Evolutionary conservation across 1,284 basidiomycete genomes (phyloP).

Genomic region (Ceratobasidium papillatum): DNA sequence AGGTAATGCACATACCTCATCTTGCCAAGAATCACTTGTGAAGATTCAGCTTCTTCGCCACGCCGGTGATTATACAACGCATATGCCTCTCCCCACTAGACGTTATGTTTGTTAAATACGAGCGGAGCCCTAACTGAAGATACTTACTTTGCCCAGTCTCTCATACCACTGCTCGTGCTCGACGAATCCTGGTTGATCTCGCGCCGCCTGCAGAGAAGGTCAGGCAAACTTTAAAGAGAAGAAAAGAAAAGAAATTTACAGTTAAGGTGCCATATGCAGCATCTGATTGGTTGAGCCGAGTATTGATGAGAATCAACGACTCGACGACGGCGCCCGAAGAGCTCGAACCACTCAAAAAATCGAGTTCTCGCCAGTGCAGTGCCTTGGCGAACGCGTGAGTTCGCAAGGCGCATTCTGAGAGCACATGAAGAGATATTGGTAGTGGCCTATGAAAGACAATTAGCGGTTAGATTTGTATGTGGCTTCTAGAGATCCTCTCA

Average conservation of each 20-base stretch:
- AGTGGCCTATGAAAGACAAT: slow-evolving; percentile 50
- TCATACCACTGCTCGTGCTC: slow-evolving; percentile 99
- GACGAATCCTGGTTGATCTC: slow-evolving; percentile 80
- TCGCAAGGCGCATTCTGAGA: slow-evolving; percentile 64
- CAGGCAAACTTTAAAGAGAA: slow-evolving; percentile 71
- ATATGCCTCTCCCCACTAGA: slow-evolving; percentile 67
- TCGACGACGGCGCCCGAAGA: slow-evolving; percentile 63
- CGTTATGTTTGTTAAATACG: slow-evolving; percentile 50
- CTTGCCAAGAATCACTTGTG: slow-evolving; percentile 58
- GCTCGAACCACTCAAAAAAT: slow-evolving; percentile 61
- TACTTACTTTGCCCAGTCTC: slow-evolving; percentile 70
- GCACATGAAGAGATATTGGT: slow-evolving; percentile 61
- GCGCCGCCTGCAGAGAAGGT: slow-evolving; percentile 57
- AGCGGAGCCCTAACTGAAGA: slow-evolving; percentile 46
- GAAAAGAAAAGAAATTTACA: slow-evolving; percentile 68
- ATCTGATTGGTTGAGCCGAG: slow-evolving; percentile 94
- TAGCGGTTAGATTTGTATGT: background rate
- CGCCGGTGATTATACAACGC: slow-evolving; percentile 59
- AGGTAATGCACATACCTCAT: slow-evolving; percentile 56
- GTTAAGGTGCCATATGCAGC: slow-evolving; percentile 94
- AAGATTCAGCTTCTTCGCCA: slow-evolving; percentile 50
- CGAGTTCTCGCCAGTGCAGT: slow-evolving; percentile 70
- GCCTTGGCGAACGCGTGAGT: slow-evolving; percentile 70
- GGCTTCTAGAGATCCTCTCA: background rate
- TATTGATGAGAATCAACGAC: slow-evolving; percentile 96